phyloP scores from a whole-genome alignment of 2,329 filamentous ascomycete species.

The Colletotrichum paranaense region DNA sequence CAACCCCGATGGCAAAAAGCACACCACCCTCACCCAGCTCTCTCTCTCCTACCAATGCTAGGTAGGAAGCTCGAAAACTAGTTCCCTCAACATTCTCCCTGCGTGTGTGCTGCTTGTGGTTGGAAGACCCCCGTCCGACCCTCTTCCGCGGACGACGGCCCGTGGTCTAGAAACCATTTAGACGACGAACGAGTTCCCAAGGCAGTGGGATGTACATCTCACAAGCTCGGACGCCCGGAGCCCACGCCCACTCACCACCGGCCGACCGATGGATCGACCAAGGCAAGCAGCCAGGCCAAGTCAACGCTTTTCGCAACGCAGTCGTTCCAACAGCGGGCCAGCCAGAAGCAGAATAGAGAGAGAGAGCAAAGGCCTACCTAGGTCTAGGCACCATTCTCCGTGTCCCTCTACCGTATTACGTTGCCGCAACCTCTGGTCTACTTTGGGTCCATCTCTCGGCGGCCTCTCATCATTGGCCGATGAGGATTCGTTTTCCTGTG shows the following conservation, averaged over 20 bases:
- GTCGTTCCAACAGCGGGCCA: neutral
- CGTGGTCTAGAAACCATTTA: neutral
- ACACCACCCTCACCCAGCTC: neutral
- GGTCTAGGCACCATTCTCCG: neutral
- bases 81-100: constrained; percentile 8
- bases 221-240: neutral
- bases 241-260: neutral
- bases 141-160: constrained; percentile 1
- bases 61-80: neutral
- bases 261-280: neutral
- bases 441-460: neutral
- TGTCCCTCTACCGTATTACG: neutral
- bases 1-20: neutral
- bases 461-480: neutral
- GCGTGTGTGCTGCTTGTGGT: neutral
- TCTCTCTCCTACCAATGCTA: neutral
- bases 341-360: neutral
- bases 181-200: neutral
- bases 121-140: neutral
- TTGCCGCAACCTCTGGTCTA: neutral
- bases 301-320: neutral
- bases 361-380: neutral
- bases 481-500: neutral
- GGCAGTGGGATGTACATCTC: neutral
- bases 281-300: neutral